A percentile compares a stretch with the other conserved stretches of the same genome.
Conservation (phyloP, 768 basidiomycete genomes). For the Leccinum uliginosum region DNA sequence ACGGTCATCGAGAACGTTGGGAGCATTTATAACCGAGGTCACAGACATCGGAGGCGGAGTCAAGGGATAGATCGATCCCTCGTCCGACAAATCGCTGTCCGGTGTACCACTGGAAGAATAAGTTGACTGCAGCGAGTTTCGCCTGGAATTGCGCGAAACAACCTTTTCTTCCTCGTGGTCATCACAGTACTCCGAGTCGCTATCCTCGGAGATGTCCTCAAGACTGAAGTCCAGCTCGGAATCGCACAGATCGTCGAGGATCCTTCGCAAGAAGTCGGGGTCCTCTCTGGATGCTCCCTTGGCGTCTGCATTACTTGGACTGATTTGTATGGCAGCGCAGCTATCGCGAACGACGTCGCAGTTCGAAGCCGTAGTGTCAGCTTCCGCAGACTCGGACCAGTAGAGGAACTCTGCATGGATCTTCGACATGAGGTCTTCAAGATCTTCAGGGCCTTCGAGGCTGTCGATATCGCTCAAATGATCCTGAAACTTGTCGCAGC, state of each 20-base stretch:
- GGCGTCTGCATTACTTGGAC: background rate
- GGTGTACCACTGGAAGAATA: background rate
- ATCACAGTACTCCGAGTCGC: background rate
- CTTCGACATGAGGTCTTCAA: background rate
- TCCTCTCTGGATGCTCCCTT: background rate
- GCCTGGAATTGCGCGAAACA: background rate
- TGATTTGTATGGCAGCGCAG: background rate
- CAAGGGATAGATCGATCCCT: constrained; percentile 7
- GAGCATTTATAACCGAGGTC: background rate
- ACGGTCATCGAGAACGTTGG: background rate
- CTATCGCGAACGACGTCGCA: background rate
- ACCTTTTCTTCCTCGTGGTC: background rate
- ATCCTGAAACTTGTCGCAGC: background rate
- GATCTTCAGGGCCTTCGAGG: background rate
- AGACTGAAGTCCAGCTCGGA: constrained; percentile 6
- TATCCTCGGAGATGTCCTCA: constrained; percentile 3
- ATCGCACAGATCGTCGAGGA: constrained; percentile 16
- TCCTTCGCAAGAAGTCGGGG: constrained; percentile 9
- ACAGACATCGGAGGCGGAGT: constrained; percentile 1
- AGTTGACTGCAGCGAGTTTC: background rate
- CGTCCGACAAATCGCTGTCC: constrained; percentile 3
- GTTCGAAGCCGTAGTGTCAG: background rate
- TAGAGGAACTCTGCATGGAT: background rate
- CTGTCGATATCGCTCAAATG: background rate
- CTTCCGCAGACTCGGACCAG: background rate